These are phyloP conservation scores for Lachancea thermotolerans DNA, from an alignment of 805 yeast species.

Conservation along the genomic window DNA sequence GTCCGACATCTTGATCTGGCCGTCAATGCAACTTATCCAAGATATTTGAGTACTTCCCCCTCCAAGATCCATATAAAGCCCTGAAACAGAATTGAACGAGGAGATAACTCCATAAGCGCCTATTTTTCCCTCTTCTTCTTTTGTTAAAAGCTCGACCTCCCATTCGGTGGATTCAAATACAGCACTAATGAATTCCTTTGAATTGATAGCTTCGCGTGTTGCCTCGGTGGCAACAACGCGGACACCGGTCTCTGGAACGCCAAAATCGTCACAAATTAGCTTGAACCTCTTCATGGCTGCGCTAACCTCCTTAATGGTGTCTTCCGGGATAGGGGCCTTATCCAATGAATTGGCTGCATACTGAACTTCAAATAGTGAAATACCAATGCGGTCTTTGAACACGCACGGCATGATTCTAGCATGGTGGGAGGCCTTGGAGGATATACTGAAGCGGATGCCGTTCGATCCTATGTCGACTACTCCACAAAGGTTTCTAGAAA, in stretches of 20 bases:
- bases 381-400: conserved; percentile 66
- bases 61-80: conserved; percentile 66
- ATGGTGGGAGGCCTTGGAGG: conserved; percentile 60
- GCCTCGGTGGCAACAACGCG: conserved; percentile 71
- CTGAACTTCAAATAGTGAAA: conserved; percentile 61
- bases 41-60: conserved; percentile 65
- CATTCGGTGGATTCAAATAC: conserved; percentile 57
- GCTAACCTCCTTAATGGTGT: conserved; percentile 52
- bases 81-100: conserved; percentile 58
- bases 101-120: conserved; percentile 74
- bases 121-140: conserved; percentile 58
- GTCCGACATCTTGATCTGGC: conserved; percentile 47
- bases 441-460: conserved; percentile 65
- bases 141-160: conserved; percentile 53
- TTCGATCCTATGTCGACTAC: conserved; percentile 75
- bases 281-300: conserved; percentile 62
- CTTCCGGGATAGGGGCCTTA: conserved; percentile 50
- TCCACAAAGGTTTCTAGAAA: conserved; percentile 52
- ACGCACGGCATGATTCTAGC: conserved; percentile 75
- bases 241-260: conserved; percentile 55
- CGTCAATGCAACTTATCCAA: conserved; percentile 56
- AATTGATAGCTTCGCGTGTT: conserved; percentile 60
- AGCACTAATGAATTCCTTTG: conserved; percentile 49
- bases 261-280: conserved; percentile 66
- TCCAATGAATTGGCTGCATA: conserved; percentile 34